These are phyloP conservation scores for Wickerhamiella alocasiicola DNA, from an alignment of 805 yeast species.

Conservation along the genomic window DNA sequence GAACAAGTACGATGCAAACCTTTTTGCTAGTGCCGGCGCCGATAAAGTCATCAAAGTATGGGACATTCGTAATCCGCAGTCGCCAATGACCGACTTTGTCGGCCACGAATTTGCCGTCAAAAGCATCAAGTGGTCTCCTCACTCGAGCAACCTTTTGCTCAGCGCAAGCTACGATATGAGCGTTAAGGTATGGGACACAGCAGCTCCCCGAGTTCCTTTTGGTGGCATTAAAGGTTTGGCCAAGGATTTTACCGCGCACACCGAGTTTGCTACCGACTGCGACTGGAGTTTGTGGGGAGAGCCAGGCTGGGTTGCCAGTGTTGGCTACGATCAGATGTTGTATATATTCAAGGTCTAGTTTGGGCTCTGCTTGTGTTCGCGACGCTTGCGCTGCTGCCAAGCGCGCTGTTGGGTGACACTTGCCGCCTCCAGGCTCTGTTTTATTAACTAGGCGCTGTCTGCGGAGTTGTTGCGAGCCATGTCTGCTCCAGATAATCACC, in stretches of 20 bases:
- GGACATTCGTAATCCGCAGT: slow-evolving; percentile 67
- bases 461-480: too few species aligned
- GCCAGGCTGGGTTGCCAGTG: slow-evolving; percentile 89
- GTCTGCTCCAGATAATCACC: too few species aligned
- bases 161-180: slow-evolving; percentile 90
- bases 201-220: slow-evolving; percentile 28
- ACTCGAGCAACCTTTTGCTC: slow-evolving; percentile 52
- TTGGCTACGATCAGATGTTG: slow-evolving; percentile 95
- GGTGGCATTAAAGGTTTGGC: slow-evolving; percentile 33
- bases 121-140: slow-evolving; percentile 82
- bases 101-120: slow-evolving; percentile 89
- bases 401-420: too few species aligned
- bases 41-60: slow-evolving; percentile 74
- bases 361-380: too few species aligned
- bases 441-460: not conserved
- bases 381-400: too few species aligned
- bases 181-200: slow-evolving; percentile 72
- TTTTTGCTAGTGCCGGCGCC: slow-evolving; percentile 84
- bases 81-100: slow-evolving; percentile 61
- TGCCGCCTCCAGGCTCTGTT: too few species aligned
- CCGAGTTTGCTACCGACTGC: slow-evolving; percentile 83
- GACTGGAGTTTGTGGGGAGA: slow-evolving; percentile 97
- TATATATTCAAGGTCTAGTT: slow-evolving; percentile 56
- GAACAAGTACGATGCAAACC: slow-evolving; percentile 73
- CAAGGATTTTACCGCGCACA: slow-evolving; percentile 53